These are phyloP conservation scores for Chaetoscypha palmicola DNA, from an alignment of 2,329 filamentous ascomycete genomes.

Conservation along the genomic window DNA sequence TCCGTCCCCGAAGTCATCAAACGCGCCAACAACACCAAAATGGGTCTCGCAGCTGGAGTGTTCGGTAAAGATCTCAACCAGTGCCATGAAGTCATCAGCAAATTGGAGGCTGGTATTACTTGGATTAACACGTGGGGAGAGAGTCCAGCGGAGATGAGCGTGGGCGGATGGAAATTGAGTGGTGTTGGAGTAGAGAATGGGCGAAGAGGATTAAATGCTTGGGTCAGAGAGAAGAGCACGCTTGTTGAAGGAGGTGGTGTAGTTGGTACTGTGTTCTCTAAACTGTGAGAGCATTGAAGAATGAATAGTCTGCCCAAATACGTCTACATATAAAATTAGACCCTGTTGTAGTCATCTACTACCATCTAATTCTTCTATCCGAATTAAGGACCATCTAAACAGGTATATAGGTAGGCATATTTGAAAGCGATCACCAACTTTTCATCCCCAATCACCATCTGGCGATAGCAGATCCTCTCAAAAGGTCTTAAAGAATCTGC, in stretches of 20 bases:
- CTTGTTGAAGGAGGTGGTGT: constrained; percentile 68
- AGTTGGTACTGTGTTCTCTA: constrained; percentile 67
- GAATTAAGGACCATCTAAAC: no score
- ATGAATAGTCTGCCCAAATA: neutral
- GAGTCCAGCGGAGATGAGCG: constrained; percentile 83
- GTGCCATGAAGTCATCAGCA: constrained; percentile 64
- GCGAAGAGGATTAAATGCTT: constrained; percentile 68
- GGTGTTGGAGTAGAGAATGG: constrained; percentile 86
- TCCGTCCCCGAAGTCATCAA: constrained; percentile 61
- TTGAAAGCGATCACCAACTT: no score
- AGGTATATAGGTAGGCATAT: no score
- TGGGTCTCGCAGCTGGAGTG: constrained; percentile 78
- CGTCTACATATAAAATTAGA: no score
- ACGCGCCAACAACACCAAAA: constrained; percentile 68
- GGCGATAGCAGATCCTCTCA: no score
- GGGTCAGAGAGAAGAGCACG: constrained; percentile 83
- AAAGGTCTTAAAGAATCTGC: no score
- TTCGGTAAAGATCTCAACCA: constrained; percentile 69
- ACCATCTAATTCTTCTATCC: no score
- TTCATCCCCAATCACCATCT: no score
- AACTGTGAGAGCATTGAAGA: constrained; percentile 32
- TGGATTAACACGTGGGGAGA: constrained; percentile 97
- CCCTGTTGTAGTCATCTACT: no score
- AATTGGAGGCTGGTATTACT: constrained; percentile 76
- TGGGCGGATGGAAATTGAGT: constrained; percentile 88